Percentiles rank a stretch among this genome's conserved stretches.
phyloP scores from a whole-genome alignment of 2,329 filamentous ascomycete species.

The Microdochium nivale region DNA sequence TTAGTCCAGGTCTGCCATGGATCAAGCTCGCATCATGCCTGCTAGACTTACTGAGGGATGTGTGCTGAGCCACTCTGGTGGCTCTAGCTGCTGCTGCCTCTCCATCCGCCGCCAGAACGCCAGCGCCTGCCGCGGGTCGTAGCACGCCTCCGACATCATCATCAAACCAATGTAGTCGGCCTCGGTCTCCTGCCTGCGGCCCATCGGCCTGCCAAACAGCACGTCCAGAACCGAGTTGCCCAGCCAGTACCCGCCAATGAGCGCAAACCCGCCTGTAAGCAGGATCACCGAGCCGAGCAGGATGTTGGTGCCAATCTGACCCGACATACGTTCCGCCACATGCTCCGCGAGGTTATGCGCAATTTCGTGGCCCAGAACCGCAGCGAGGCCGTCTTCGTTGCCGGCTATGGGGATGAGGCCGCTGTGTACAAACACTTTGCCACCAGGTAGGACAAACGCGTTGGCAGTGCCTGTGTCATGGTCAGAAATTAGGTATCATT shows the following conservation, averaged over 20 bases:
- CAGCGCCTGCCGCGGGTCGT: constrained; percentile 59
- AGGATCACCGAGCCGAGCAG: constrained; percentile 40
- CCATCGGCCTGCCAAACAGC: constrained; percentile 60
- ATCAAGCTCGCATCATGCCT: not conserved
- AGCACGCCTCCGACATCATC: constrained; percentile 78
- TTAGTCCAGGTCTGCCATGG: not conserved
- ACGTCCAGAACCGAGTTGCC: constrained; percentile 47
- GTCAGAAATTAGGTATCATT: too few species aligned
- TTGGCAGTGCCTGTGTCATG: constrained; percentile 43
- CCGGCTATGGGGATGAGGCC: constrained; percentile 61
- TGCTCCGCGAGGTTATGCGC: constrained; percentile 68
- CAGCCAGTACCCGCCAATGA: constrained; percentile 29
- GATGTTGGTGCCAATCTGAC: constrained; percentile 41
- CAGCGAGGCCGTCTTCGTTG: constrained; percentile 61
- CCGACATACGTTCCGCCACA: constrained; percentile 53
- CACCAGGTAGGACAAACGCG: constrained; percentile 70
- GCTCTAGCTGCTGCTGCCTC: constrained; percentile 31
- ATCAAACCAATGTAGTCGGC: constrained; percentile 75
- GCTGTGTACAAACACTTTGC: constrained; percentile 72
- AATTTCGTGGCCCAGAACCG: constrained; percentile 73
- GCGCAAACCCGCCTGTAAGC: constrained; percentile 34
- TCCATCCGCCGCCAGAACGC: constrained; percentile 63
- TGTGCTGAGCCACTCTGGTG: constrained; percentile 66
- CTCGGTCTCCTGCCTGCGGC: constrained; percentile 64
- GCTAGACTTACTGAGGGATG: constrained; percentile 57